Evolutionary conservation across 768 basidiomycete species (phyloP), one percentile per base, ranked within the genome.

Genomic region (Lactifluus hygrophoroides): DNA sequence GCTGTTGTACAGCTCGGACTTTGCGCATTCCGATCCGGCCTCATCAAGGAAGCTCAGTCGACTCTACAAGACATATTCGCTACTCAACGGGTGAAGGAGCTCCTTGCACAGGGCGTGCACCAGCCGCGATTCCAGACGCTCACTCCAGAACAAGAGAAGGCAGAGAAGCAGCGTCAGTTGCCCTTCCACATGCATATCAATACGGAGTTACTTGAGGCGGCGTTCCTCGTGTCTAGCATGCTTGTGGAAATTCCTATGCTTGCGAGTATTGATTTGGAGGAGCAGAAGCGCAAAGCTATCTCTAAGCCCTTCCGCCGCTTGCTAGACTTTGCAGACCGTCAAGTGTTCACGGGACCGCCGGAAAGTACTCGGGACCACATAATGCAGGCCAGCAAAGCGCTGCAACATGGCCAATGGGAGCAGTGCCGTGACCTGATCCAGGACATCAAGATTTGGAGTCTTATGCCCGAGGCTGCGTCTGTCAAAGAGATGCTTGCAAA

Each of bases 161-260:
- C 94, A 3, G 96, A 99, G 71, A 90, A 94, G 64, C 87, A 93
- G 64, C 83, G 96, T 34, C 92, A 97, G 66, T 79, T 99, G 23
- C 96, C 96, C 28, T 99, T 98, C 86, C 96, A 99, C 72, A 90
- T 98, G 88, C 96, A 99, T 73, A 94, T 98, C 74, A 99, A 98
- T 75, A 92, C 96, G 14, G 96, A 98, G 72, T 78, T 99, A 9
- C 77, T 98, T 55, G 96, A 98, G 72, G 94, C 94, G 19, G 96
- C 93, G 1, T 99, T 98, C 78, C 80, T 99, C 43, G 94, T 96
- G 17, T 94, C 92, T 16, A 97, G 94, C 74, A 99, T 99, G 96
- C 80, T 99, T 37, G 88, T 97, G 38, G 96, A 98, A 74, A 94
- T 99, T 17, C 96, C 96, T 3, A 74, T 97, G 23, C 76, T 98